Evolutionary conservation across 2,329 filamentous ascomycete species (phyloP), one percentile per base, ranked within the genome.

Genomic region (Xylaria hypoxylon): DNA sequence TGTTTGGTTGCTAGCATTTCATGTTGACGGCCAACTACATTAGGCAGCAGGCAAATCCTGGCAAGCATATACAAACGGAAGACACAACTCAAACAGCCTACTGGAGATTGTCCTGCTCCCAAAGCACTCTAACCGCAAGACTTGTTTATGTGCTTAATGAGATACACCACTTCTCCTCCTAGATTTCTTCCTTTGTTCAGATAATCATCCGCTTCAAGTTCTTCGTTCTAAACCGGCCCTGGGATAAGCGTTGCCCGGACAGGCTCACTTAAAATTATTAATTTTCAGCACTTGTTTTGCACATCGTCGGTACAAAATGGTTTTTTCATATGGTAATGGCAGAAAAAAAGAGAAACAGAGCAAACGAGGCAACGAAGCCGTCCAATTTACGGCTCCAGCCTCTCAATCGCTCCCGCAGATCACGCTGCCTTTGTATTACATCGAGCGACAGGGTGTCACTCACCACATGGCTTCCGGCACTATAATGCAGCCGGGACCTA

Each of bases 381-480:
- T 3, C 28, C 24, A 24, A 24, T 42, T 19, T 11, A 24, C 11
- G 8, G 10, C 24, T 53, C n/a, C 24, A n/a, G 13, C 24, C 6
- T 15, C 62, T 15, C 62, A 31, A 19, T 7, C 64, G 2, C 5
- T 22, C 15, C 26, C 55, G 28, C 35, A 51, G 57, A 45, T 33
- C 67, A 74, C 19, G 67, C 68, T 3, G 78, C 77, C 28, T 7
- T 76, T 76, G 8, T 78, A 82, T 75, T 86, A 83, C 72, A 68
- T 86, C 55, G 77, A 83, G 65, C 80, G 84, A 1, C 81, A 80
- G 5, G 75, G 73, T 2, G 70, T 74, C 1, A 75, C 78, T n/a
- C 70, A 67, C 26, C 66, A 71, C 42, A 74, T 76, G 31, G 69
- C 73, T 2, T 72, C 74, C 4, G 74, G 77, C 60, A 59, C 64